Evolutionary conservation across 176 grass and related monocot species (phyloP), one percentile per base, ranked within the genome.

Genomic region (Ensete glaucum): DNA sequence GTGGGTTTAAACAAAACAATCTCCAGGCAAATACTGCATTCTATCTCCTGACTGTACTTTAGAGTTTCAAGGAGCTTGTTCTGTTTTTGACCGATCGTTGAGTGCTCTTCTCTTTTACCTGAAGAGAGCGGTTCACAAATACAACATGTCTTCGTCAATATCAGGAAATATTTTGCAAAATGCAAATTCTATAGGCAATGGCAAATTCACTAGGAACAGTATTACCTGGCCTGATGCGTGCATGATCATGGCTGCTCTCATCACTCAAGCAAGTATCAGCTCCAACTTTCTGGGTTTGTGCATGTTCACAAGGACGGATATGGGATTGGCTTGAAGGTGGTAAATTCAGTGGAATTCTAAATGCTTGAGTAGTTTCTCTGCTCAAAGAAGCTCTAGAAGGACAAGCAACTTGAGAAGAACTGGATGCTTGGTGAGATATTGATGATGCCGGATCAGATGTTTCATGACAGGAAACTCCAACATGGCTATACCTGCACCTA

Each of bases 1-100:
- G 89, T 89, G 24, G 80, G 75, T 74, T 96, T 92, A 43, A 89
- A 92, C 58, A 89, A 75, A 74, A 96, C 92, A 51, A 68, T 87
- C n/a, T 96, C 92, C 77, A 92, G 82, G 73, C 92, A 96, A 16
- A 96, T 89, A 74, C 87, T 79, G 62, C 92, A 96, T 71, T 96
- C 92, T 73, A 92, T 92, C 9, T 92, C 92, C 82, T 89, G 79
- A 77, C 89, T 96, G 64, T 78, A 85, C 69, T 83, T 89, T 72
- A 96, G 84, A 54, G 78, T 71, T 52, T 89, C 89, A 76, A 89
- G 79, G 52, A 71, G 71, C 69, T 60, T 91, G 69, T 71, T 87
- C 54, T 89, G 92, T 85, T 79, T 89, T 67, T 89, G 85, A 75
- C 92, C 92, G 1, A 85, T 52, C 73, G 78, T 87, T 62, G 76